Evolutionary conservation across 2,329 filamentous ascomycete genomes (phyloP).

Genomic region (Aspergillus bombycis): DNA sequence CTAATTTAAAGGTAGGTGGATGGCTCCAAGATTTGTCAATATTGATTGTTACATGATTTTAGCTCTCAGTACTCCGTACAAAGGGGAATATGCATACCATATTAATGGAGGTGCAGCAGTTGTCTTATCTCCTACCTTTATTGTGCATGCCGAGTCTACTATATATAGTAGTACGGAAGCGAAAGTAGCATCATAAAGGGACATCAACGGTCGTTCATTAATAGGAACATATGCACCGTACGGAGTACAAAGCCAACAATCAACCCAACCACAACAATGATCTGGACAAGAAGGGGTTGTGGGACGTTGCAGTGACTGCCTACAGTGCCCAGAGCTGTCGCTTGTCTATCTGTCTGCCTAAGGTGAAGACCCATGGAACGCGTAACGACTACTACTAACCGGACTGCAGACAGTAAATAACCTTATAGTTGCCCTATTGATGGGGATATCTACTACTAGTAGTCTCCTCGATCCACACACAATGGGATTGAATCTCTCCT

Average conservation of each 20-base stretch:
- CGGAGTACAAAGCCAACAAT: not conserved
- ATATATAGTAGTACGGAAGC: not conserved
- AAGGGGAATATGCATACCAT: not conserved
- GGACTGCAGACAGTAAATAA: not conserved
- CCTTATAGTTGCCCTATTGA: not conserved
- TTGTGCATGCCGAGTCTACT: not conserved
- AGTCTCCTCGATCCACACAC: not conserved
- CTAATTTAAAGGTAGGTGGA: not conserved
- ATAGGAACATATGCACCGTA: not conserved
- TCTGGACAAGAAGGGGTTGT: not conserved
- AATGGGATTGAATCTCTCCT: not conserved
- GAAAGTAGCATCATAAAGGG: not conserved
- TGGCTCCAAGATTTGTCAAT: not conserved
- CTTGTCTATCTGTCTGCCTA: conserved; percentile 1
- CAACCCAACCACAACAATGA: not conserved
- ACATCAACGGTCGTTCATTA: not conserved
- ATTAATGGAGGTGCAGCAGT: not conserved
- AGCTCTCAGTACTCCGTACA: not conserved
- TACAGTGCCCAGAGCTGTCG: not conserved
- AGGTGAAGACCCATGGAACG: not conserved
- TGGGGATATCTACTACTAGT: too few relatives aligned
- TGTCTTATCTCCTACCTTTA: not conserved
- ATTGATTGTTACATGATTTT: not conserved
- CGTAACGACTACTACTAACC: not conserved
- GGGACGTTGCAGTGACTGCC: not conserved